These are phyloP conservation scores for Lachnum nothofagi DNA, from an alignment of 2,329 filamentous ascomycete species.

Conservation along the genomic window DNA sequence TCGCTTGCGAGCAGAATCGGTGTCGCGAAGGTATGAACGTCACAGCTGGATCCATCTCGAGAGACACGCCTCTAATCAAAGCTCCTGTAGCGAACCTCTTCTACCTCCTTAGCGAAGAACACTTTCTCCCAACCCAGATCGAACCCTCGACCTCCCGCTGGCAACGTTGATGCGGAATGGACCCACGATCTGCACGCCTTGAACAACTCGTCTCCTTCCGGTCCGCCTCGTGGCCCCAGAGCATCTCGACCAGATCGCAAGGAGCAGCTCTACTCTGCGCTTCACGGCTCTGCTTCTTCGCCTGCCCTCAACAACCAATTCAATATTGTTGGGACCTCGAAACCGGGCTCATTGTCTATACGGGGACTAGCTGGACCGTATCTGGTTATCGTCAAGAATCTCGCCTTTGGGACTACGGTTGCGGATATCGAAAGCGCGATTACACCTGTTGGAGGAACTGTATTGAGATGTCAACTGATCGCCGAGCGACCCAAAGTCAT, in stretches of 20 bases:
- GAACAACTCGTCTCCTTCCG: conserved; percentile 38
- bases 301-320: conserved; percentile 32
- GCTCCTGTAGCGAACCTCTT: conserved; percentile 18
- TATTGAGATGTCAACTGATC: conserved; percentile 62
- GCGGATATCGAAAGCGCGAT: conserved; percentile 80
- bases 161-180: conserved; percentile 64
- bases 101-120: conserved; percentile 28
- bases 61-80: conserved; percentile 11
- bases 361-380: conserved; percentile 68
- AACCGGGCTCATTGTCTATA: conserved; percentile 57
- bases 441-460: conserved; percentile 65
- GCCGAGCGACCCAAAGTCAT: conserved; percentile 67
- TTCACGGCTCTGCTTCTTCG: conserved; percentile 29
- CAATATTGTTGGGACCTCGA: conserved; percentile 34
- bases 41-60: background rate
- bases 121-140: conserved; percentile 12
- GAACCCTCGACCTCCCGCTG: conserved; percentile 35
- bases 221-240: conserved; percentile 31
- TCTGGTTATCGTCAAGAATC: conserved; percentile 72
- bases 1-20: conserved; percentile 68
- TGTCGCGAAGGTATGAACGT: conserved; percentile 59
- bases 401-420: conserved; percentile 73
- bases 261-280: conserved; percentile 24
- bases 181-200: conserved; percentile 62
- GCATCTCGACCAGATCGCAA: conserved; percentile 24